Base-by-base conservation (phyloP, 345 rosid species). In the Alliaria petiolata region DNA sequence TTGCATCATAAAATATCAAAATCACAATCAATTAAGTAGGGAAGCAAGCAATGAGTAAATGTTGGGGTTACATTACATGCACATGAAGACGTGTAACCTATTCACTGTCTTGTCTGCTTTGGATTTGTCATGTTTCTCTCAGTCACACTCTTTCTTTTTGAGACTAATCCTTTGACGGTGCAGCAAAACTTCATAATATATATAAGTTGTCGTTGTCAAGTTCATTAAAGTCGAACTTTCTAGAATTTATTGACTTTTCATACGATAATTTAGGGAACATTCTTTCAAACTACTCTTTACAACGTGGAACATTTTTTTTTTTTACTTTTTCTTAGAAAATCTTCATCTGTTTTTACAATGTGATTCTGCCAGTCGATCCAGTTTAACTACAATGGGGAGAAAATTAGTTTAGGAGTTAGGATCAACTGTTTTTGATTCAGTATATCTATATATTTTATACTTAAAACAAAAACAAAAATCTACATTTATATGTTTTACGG, bases 1-100 rank as follows among this genome's bases (percentile, higher is more conserved):
- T n/a, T n/a, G n/a, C 25, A 14, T 40, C 25, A n/a, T 11, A 50
- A 62, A 40, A 62, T 34, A 62, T 63, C 54, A 53, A 62, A 53
- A 53, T 72, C 70, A 63, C 49, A 54, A 44, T 72, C 22, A 72
- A 34, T 44, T 53, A 44, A 34, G 64, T 63, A 34, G 39, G 70
- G 47, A 54, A 71, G 43, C 14, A 43, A 46, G 57, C 50, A 44
- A 54, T 63, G 63, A 44, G 50, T 54, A 44, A 64, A 35, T 55
- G 77, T 28, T 44, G 68, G 17, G 51, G 54, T 40, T 34, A 71
- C 46, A 40, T 40, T 31, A 42, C 38, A 35, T 54, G 33, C 43
- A 65, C 51, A 64, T 26, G 65, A 64, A 72, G 43, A 72, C 71
- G 34, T 47, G 64, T 72, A 45, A 53, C 20, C 43, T 54, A 55